Base-by-base conservation (phyloP, 2,329 filamentous ascomycete genomes). In the Claviceps africana region DNA sequence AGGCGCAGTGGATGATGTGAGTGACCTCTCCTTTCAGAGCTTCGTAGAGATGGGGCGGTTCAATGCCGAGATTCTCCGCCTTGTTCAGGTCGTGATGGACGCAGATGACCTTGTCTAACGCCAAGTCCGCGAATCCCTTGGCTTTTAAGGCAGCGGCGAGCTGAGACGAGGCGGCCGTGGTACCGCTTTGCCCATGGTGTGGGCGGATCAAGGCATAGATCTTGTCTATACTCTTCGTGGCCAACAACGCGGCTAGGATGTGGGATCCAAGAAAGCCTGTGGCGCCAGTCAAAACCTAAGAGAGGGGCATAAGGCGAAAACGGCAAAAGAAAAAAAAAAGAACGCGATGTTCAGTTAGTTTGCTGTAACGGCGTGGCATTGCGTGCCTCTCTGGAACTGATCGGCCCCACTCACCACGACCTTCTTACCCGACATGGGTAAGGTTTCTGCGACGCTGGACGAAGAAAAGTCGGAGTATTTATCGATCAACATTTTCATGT, bases 251-350 rank as follows among this genome's bases (percentile, higher is more conserved):
- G 3, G 76, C 73, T 1, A 80, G 69, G 1, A 82, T 65, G 57
- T 83, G 79, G 0, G 79, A 75, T 6, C 82, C 82, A 0, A 85
- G 70, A 1, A 79, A 81, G 7, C 82, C 82, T 0, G 82, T 85
- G 1, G 75, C 74, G 10, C 82, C 82, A 1, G 82, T 85, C 13
- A 85, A 35, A 11, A 47, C 28, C 45, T 47, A 33, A 5, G 19
- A 33, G 21, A n/a, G 15, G 9, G 21, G 40, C 25, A 25, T 25
- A 25, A 25, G 5, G 5, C 3, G 25, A 5, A 25, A 25, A 25
- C 3, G 25, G 5, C 3, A 25, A 25, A 25, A 19, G 3, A 21
- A 11, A 31, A 19, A n/a, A 19, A 31, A 4, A 19, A 46, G 10
- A 4, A 46, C 10, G 13, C 3, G 42, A 28, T 31, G n/a, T 25